phyloP scores from a whole-genome alignment of 345 rosid genomes.

The Physaria fendleri region DNA sequence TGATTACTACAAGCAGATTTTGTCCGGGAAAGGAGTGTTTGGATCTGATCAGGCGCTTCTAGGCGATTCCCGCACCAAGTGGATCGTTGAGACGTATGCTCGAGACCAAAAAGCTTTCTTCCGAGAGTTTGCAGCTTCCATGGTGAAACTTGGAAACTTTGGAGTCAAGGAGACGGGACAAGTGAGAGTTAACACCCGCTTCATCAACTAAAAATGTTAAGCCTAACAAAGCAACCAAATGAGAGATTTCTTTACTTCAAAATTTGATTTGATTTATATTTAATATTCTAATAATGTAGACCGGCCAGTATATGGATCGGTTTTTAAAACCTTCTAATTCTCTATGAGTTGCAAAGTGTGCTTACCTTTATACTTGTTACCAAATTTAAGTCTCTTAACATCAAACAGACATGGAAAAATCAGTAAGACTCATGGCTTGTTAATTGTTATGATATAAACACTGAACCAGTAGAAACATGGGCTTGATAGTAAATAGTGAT shows the following conservation, averaged over 20 bases:
- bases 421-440: not conserved
- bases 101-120: constrained; percentile 56
- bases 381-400: not conserved
- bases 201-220: constrained; percentile 33
- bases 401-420: not conserved
- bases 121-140: constrained; percentile 55
- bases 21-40: constrained; percentile 53
- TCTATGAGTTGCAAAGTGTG: not conserved
- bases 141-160: constrained; percentile 69
- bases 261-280: constrained; percentile 12
- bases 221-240: not conserved
- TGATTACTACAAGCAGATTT: constrained; percentile 52
- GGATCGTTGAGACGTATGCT: constrained; percentile 58
- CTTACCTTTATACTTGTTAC: not conserved
- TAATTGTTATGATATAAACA: too few species aligned
- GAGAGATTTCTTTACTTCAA: constrained; percentile 15
- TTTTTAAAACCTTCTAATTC: not conserved
- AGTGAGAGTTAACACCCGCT: constrained; percentile 53
- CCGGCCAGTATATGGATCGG: not conserved
- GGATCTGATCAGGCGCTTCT: constrained; percentile 60
- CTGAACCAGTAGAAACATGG: not conserved
- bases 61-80: constrained; percentile 42
- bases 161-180: constrained; percentile 56
- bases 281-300: constrained; percentile 11
- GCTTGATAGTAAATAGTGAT: not conserved